phyloP scores from a whole-genome alignment of 352 stramenopile species.

The Phytophthora constricta region DNA sequence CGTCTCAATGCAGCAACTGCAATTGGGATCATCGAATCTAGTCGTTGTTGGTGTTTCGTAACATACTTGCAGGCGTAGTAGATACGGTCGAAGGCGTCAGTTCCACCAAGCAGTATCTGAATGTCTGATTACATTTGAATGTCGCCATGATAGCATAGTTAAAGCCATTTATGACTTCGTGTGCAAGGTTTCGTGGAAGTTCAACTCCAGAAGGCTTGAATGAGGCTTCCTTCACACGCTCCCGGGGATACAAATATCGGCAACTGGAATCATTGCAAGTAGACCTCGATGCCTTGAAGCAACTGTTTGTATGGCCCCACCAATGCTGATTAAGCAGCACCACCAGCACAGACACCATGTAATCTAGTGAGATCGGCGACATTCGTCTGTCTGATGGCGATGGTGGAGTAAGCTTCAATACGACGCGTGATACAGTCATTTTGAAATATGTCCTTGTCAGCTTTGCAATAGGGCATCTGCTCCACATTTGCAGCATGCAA shows the following conservation, averaged over 20 bases:
- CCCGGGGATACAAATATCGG: background rate
- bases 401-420: background rate
- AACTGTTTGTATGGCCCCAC: background rate
- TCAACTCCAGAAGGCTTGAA: background rate
- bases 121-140: background rate
- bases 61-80: background rate
- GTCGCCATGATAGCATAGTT: slow-evolving; percentile 4
- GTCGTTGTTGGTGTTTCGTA: background rate
- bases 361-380: background rate
- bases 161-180: slow-evolving; percentile 6
- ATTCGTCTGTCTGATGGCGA: slow-evolving; percentile 1
- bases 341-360: background rate
- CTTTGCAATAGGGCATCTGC: background rate
- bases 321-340: background rate
- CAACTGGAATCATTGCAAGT: background rate
- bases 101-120: background rate
- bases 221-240: background rate
- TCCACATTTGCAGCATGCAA: background rate
- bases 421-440: slow-evolving; percentile 1
- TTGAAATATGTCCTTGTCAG: slow-evolving; percentile 1
- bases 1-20: background rate
- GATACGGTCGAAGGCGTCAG: background rate
- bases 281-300: background rate
- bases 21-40: background rate
- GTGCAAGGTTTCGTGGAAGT: background rate